phyloP scores from a whole-genome alignment of 1,139 yeast species.

The Maudiozyma humilis region DNA sequence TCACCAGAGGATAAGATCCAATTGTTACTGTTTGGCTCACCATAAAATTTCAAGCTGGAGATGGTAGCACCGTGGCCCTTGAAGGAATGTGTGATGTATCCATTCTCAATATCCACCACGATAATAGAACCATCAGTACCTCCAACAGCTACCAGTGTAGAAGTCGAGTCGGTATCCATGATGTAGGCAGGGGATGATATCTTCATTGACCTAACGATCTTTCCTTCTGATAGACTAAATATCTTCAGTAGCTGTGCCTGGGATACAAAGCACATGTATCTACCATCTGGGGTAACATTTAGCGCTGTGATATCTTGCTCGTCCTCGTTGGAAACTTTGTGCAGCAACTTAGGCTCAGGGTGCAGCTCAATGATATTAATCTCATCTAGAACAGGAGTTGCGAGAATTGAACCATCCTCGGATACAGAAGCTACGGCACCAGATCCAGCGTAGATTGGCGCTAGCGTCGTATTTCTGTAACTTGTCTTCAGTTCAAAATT shows the following conservation, averaged over 20 bases:
- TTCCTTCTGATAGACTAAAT: conserved; percentile 37
- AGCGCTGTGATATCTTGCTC: conserved; percentile 66
- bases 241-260: conserved; percentile 78
- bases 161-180: conserved; percentile 67
- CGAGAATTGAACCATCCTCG: conserved; percentile 56
- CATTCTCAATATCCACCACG: conserved; percentile 88
- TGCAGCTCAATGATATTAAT: conserved; percentile 58
- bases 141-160: conserved; percentile 85
- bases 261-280: conserved; percentile 60
- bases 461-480: conserved; percentile 41
- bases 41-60: conserved; percentile 67
- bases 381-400: conserved; percentile 74
- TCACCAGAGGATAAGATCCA: conserved; percentile 87
- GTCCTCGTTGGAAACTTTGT: conserved; percentile 74
- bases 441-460: conserved; percentile 74
- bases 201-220: conserved; percentile 47
- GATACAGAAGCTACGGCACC: conserved; percentile 69
- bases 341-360: conserved; percentile 44
- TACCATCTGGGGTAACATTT: conserved; percentile 69
- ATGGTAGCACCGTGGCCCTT: conserved; percentile 94
- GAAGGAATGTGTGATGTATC: conserved; percentile 79
- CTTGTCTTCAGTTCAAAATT: conserved; percentile 34
- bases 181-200: conserved; percentile 76
- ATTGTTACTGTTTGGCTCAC: conserved; percentile 56
- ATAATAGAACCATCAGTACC: conserved; percentile 90